phyloP scores from a whole-genome alignment of 164 flowering plant species.

The Tetracentron sinense region DNA sequence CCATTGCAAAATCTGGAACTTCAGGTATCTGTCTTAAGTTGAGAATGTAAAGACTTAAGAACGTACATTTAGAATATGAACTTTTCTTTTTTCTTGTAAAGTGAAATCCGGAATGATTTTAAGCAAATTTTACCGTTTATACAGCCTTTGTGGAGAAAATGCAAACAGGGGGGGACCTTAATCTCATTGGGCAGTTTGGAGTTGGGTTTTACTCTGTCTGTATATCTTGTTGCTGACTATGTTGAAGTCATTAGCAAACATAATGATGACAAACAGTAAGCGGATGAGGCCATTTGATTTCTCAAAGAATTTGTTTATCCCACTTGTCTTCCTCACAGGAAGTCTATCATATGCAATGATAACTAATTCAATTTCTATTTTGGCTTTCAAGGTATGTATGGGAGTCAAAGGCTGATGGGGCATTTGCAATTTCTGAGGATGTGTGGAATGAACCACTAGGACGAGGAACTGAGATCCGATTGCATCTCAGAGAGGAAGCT shows the following conservation, averaged over 20 bases:
- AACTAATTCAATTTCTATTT: neutral
- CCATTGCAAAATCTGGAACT: slow-evolving; percentile 98
- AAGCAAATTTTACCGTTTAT: slow-evolving; percentile 8
- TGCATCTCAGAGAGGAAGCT: slow-evolving; percentile 93
- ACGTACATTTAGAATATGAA: neutral
- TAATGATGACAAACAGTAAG: slow-evolving; percentile 96
- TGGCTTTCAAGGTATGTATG: slow-evolving; percentile 67
- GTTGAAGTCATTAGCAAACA: slow-evolving; percentile 97
- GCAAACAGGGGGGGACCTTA: slow-evolving; percentile 91
- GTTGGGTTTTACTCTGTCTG: slow-evolving; percentile 98
- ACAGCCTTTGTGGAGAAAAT: slow-evolving; percentile 95
- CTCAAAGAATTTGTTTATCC: neutral
- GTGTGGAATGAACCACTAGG: slow-evolving; percentile 91
- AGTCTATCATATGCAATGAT: slow-evolving; percentile 3
- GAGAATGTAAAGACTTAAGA: neutral
- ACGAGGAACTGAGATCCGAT: slow-evolving; percentile 93
- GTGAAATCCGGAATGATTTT: neutral
- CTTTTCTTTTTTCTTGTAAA: neutral
- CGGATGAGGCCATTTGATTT: neutral
- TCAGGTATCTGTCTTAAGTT: slow-evolving; percentile 48
- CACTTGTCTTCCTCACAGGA: neutral
- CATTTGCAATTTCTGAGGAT: slow-evolving; percentile 92
- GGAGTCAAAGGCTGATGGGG: slow-evolving; percentile 99
- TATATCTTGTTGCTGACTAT: slow-evolving; percentile 92
- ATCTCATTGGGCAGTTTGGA: no score